Evolutionary conservation across 345 rosid species (phyloP), one percentile per base, ranked within the genome.

Genomic region (Firmiana major): DNA sequence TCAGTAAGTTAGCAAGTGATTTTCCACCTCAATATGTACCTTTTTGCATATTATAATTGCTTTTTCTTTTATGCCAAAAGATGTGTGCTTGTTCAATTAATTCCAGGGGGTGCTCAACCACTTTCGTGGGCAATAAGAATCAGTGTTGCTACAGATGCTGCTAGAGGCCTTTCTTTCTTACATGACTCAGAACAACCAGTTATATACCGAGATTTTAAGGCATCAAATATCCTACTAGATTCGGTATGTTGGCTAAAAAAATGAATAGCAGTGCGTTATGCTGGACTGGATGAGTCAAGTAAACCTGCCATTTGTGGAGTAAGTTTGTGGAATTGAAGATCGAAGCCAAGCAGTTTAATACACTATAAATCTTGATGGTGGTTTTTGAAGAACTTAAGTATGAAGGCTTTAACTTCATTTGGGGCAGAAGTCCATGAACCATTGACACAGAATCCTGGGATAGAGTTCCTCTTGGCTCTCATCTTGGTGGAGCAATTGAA

Each of bases 151-250:
- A 85, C 73, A 51, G 94, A 83, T 75, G 90, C 97, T 75, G 98
- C 98, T 40, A 84, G 83, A 54, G 97, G 94, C 34, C 91, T 94
- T 22, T 81, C 92, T 60, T 94, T 91, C 75, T 81, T 92, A 74
- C 97, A 94, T 10, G 90, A 91, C n/a, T 84, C 84, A 3, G 85
- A 91, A 22, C 87, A 85, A 40, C 89, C 84, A 81, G 86, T 94
- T 84, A 91, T 94, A 54, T 92, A 85, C 75, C 91, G 97, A 60
- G 97, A 94, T 87, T 90, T 94, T 51, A 92, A 94, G 87, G 80
- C 97, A 74, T 84, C 94, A 40, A 94, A 94, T 83, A 86, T 94
- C 73, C 90, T 94, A 19, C 83, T 92, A 15, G 97, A 94, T 83
- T 81, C 85, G 78, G 97, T 92, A 88, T 34, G 87, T 74, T 38